Conservation (phyloP, 2,329 filamentous ascomycete genomes). For the Coniochaeta sp. region DNA sequence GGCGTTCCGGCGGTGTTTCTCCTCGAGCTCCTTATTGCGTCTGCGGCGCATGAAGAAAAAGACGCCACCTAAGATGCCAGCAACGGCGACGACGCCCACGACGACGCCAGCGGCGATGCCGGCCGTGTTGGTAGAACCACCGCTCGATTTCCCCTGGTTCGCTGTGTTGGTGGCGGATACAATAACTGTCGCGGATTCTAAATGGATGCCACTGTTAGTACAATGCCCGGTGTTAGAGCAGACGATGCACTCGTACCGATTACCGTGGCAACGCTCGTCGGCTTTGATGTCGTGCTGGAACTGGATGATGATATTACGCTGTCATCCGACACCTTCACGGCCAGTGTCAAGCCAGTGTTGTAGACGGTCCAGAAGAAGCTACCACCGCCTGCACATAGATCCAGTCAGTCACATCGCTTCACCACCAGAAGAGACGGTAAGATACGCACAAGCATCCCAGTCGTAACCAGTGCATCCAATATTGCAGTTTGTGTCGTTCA, state of each 20-base stretch:
- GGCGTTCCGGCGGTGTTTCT: slow-evolving; percentile 75
- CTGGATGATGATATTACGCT: slow-evolving; percentile 15
- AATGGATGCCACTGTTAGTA: neutral
- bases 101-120: slow-evolving; percentile 85
- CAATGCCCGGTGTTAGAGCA: neutral
- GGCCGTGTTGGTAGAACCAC: slow-evolving; percentile 57
- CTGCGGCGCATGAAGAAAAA: slow-evolving; percentile 71
- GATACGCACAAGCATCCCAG: slow-evolving; percentile 54
- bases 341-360: slow-evolving; percentile 40
- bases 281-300: slow-evolving; percentile 11
- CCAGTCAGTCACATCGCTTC: slow-evolving; percentile 8
- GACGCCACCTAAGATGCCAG: slow-evolving; percentile 56
- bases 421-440: neutral
- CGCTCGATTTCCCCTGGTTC: slow-evolving; percentile 11
- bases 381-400: slow-evolving; percentile 44
- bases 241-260: neutral
- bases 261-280: slow-evolving; percentile 7
- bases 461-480: slow-evolving; percentile 57
- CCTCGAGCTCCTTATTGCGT: slow-evolving; percentile 70
- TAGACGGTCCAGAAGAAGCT: slow-evolving; percentile 36
- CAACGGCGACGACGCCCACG: slow-evolving; percentile 67
- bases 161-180: slow-evolving; percentile 17
- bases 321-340: slow-evolving; percentile 24
- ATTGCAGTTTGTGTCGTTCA: slow-evolving; percentile 54
- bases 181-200: slow-evolving; percentile 3